phyloP scores from a whole-genome alignment of 75 land plant species.

The Selaginella tamariscina region DNA sequence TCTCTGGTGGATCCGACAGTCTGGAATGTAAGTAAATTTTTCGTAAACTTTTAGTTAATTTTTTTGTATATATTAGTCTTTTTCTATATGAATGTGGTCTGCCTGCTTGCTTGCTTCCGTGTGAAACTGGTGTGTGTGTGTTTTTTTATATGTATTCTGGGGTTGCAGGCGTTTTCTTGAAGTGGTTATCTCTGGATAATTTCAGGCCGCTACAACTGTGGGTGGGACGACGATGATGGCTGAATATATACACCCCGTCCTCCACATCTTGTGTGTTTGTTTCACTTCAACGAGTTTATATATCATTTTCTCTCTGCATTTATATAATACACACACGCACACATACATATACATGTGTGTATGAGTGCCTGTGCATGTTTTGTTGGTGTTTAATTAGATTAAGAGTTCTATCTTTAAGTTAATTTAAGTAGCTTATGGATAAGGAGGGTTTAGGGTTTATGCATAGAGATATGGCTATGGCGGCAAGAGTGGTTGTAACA shows the following conservation, averaged over 20 bases:
- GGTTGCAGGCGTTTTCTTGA: conserved; percentile 1
- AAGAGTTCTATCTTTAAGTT: background rate
- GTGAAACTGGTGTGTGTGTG: background rate
- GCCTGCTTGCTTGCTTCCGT: background rate
- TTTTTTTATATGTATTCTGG: background rate
- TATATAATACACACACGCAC: too few relatives aligned
- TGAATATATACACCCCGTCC: background rate
- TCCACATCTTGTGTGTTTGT: background rate
- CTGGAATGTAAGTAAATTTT: background rate
- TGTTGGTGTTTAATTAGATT: background rate
- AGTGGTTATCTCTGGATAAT: background rate
- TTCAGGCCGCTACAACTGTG: background rate
- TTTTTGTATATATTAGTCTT: background rate
- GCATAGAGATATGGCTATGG: background rate
- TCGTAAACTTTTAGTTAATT: too few relatives aligned
- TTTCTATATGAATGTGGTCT: background rate
- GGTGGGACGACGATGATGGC: background rate
- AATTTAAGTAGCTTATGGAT: background rate
- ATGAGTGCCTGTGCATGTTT: background rate
- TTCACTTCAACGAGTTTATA: background rate
- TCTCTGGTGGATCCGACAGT: background rate
- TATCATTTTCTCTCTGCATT: background rate
- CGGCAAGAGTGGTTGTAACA: background rate
- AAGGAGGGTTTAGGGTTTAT: background rate
- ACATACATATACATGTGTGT: too few relatives aligned